Percentiles rank a stretch among this genome's conserved stretches.
These are phyloP conservation scores for Trichoderma endophyticum DNA, from an alignment of 2,329 filamentous ascomycete genomes.

Conservation along the genomic window DNA sequence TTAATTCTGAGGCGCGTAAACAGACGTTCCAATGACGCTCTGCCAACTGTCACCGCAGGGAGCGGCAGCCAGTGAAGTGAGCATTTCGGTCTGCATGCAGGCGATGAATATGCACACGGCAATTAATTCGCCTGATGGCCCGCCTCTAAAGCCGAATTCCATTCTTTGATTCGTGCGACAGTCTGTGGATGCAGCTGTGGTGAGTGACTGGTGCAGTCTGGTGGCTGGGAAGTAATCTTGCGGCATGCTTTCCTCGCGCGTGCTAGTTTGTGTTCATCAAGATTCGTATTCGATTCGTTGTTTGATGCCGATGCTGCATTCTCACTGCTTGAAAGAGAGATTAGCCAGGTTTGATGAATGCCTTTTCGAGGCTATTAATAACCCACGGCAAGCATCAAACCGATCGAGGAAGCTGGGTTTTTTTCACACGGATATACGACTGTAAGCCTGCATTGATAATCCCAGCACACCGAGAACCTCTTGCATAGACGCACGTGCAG, in stretches of 20 bases:
- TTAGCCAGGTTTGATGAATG: not conserved
- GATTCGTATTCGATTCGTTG: not conserved
- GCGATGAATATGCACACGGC: conserved; percentile 2
- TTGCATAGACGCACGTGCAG: not conserved
- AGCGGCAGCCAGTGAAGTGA: conserved; percentile 5
- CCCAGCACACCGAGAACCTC: conserved; percentile 1
- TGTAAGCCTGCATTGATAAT: not conserved
- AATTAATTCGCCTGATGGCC: not conserved
- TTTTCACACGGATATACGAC: not conserved
- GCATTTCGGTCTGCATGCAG: conserved; percentile 11
- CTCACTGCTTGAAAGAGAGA: not conserved
- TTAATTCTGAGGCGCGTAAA: not conserved
- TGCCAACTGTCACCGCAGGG: conserved; percentile 15
- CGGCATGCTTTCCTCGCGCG: not conserved
- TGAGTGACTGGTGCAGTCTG: not conserved
- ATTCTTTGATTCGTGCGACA: conserved; percentile 1
- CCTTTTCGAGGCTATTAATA: not conserved
- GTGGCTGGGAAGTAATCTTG: not conserved
- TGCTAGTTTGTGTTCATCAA: not conserved
- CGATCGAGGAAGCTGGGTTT: not conserved
- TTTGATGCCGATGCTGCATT: not conserved
- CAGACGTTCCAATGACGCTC: conserved; percentile 8
- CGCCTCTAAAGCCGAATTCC: not conserved
- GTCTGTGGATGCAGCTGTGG: not conserved
- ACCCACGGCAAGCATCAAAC: not conserved